Percentiles rank a stretch among this genome's conserved stretches.
Conservation (phyloP, 75 land plant species). For the Sequoiadendron giganteum region DNA sequence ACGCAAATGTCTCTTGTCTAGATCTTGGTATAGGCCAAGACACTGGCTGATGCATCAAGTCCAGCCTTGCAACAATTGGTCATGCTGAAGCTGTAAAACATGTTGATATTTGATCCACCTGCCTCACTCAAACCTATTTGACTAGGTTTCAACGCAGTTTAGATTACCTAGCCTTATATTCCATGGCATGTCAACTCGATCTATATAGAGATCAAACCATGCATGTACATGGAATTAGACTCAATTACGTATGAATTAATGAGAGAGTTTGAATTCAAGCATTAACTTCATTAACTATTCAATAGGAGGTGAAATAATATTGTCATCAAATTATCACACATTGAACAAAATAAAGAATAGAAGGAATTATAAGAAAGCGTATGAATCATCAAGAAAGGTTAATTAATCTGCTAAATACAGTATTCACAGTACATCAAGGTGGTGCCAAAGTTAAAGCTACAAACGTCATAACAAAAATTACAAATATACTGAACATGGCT, state of each 20-base stretch:
- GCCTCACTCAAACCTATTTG: neutral
- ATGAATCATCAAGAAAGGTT: neutral
- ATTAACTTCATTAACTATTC: neutral
- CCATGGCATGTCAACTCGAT: neutral
- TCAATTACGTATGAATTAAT: neutral
- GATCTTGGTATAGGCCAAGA: neutral
- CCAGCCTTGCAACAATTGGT: neutral
- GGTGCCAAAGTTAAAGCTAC: neutral
- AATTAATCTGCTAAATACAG: neutral
- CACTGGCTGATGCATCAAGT: neutral
- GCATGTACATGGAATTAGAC: neutral
- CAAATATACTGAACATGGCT: neutral
- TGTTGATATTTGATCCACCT: neutral
- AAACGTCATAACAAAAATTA: no score
- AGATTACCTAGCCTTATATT: neutral
- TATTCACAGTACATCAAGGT: neutral
- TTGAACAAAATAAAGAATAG: neutral
- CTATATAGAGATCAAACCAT: neutral
- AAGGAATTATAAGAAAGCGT: neutral
- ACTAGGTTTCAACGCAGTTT: neutral
- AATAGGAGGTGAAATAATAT: neutral
- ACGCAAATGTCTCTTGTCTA: neutral
- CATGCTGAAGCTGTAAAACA: neutral
- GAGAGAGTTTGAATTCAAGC: neutral
- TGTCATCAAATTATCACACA: neutral